Conservation (phyloP, 495 filamentous ascomycete genomes). For the Aspergillus carlsbadensis region DNA sequence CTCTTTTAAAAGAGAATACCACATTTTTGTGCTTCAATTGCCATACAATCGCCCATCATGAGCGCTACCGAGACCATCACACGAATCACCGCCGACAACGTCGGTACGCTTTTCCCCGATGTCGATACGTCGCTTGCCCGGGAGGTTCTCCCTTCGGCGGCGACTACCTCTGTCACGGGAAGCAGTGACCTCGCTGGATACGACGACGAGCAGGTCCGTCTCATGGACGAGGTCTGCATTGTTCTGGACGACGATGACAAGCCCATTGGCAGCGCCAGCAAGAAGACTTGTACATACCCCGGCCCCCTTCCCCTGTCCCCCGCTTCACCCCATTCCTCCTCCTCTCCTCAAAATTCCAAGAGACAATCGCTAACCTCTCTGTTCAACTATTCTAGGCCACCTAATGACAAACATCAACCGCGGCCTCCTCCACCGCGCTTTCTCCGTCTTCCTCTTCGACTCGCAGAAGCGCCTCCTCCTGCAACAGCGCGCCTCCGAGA, state of each 20-base stretch:
- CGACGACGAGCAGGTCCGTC: constrained; percentile 93
- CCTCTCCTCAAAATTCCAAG: background rate
- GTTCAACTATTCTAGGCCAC: constrained; percentile 61
- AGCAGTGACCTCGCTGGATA: constrained; percentile 69
- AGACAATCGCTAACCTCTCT: background rate
- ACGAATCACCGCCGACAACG: constrained; percentile 77
- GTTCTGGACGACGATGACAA: constrained; percentile 88
- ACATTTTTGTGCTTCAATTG: background rate
- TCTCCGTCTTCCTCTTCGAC: constrained; percentile 97
- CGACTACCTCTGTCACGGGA: constrained; percentile 28
- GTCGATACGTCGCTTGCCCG: constrained; percentile 81
- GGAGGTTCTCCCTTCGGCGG: constrained; percentile 53
- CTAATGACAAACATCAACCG: constrained; percentile 97
- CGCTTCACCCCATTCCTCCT: background rate
- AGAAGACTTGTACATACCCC: constrained; percentile 82
- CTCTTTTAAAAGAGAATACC: background rate
- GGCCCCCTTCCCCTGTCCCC: background rate
- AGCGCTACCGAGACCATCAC: constrained; percentile 49
- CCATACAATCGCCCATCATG: constrained; percentile 34
- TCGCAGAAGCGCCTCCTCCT: constrained; percentile 82
- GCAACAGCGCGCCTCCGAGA: constrained; percentile 93
- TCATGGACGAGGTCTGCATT: constrained; percentile 99
- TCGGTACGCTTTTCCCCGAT: constrained; percentile 88
- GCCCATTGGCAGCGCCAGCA: constrained; percentile 95
- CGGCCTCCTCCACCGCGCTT: constrained; percentile 93